phyloP scores from a whole-genome alignment of 192 early-diverging fungal species.

The Cetraspora pellucida region DNA sequence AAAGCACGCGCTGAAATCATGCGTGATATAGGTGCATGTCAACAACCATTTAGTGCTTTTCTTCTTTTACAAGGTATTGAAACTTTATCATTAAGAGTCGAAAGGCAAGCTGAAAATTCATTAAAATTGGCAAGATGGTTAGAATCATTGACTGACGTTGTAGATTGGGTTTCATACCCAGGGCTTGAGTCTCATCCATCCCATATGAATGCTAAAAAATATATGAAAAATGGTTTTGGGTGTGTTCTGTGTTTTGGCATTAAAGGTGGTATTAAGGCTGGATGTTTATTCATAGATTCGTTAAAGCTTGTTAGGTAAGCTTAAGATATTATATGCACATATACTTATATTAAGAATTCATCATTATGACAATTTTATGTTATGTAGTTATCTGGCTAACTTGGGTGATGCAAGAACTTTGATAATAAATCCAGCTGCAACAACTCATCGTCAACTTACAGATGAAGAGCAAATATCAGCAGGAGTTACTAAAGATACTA shows the following conservation, averaged over 20 bases:
- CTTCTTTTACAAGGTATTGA: conserved; percentile 88
- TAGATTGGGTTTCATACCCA: conserved; percentile 88
- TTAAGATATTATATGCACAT: too few relatives aligned
- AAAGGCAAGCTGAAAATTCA: conserved; percentile 82
- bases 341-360: neutral
- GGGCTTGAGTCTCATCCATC: conserved; percentile 78
- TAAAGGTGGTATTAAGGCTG: conserved; percentile 58
- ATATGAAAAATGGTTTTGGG: conserved; percentile 82
- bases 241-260: conserved; percentile 82
- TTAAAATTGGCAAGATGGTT: conserved; percentile 82
- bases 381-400: conserved; percentile 75
- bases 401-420: conserved; percentile 93
- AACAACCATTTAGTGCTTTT: conserved; percentile 89
- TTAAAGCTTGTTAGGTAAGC: conserved; percentile 73
- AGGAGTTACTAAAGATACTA: conserved; percentile 79
- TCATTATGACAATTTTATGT: neutral
- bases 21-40: conserved; percentile 82
- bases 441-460: conserved; percentile 87
- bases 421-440: conserved; percentile 81
- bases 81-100: conserved; percentile 85
- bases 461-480: conserved; percentile 76
- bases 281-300: conserved; percentile 69
- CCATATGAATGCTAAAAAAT: conserved; percentile 81
- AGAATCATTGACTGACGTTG: conserved; percentile 61
- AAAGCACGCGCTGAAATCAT: conserved; percentile 82